phyloP scores from a whole-genome alignment of 768 basidiomycete species.

The Candolleomyces efflorescens region DNA sequence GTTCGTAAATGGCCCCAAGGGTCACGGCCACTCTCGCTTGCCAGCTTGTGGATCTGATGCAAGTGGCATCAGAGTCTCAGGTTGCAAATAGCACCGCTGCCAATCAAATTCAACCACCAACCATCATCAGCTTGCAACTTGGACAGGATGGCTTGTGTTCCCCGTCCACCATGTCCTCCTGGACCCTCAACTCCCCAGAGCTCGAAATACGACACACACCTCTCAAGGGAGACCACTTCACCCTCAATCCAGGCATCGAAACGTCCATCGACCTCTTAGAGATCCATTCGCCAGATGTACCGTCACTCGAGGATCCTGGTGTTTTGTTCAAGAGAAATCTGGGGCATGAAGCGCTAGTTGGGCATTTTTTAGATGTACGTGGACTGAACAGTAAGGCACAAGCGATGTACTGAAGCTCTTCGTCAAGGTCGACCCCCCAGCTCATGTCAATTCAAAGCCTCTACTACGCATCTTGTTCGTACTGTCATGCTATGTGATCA shows the following conservation, averaged over 20 bases:
- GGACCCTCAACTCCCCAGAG: background rate
- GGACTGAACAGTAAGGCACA: too few species aligned
- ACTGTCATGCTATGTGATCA: background rate
- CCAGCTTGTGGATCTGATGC: too few species aligned
- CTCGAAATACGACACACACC: background rate
- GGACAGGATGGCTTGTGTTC: too few species aligned
- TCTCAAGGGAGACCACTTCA: background rate
- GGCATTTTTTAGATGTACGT: background rate
- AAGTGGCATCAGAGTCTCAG: too few species aligned
- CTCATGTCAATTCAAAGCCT: background rate
- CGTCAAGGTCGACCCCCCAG: background rate
- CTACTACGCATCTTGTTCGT: background rate
- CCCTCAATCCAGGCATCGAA: background rate
- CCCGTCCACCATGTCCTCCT: background rate
- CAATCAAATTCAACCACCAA: too few species aligned
- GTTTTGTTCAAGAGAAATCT: background rate
- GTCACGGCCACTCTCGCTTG: too few species aligned
- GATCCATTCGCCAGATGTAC: background rate
- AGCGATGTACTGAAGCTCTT: too few species aligned
- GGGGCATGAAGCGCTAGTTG: background rate
- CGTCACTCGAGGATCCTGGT: background rate
- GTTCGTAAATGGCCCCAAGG: too few species aligned
- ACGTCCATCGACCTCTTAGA: background rate
- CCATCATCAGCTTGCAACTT: too few species aligned
- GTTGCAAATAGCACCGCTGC: too few species aligned